phyloP scores from a whole-genome alignment of 2,329 filamentous ascomycete species.

The Hortaea sp. region DNA sequence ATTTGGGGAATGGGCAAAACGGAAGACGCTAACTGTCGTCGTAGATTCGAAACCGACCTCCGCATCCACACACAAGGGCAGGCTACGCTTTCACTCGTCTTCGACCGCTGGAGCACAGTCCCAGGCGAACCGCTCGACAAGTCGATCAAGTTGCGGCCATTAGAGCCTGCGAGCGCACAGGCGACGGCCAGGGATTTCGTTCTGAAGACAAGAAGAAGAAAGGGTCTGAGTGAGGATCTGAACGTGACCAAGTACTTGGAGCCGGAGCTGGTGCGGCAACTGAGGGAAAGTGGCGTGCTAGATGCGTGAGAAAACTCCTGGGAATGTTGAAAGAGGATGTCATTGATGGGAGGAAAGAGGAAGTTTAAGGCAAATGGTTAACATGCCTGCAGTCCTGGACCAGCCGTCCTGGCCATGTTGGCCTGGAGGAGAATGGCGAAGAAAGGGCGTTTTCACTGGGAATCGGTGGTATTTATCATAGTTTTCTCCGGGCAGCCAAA shows the following conservation, averaged over 20 bases:
- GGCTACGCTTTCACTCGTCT: slow-evolving; percentile 81
- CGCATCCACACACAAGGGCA: slow-evolving; percentile 92
- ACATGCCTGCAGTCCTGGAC: too few relatives aligned
- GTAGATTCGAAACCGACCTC: slow-evolving; percentile 83
- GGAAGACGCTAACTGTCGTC: neutral
- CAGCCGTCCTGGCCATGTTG: too few relatives aligned
- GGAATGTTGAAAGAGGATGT: too few relatives aligned
- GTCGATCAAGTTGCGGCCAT: slow-evolving; percentile 66
- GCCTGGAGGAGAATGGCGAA: too few relatives aligned
- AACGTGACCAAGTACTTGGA: slow-evolving; percentile 94
- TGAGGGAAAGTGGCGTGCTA: slow-evolving; percentile 81
- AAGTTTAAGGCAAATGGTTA: too few relatives aligned
- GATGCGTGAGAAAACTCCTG: neutral
- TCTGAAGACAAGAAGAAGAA: slow-evolving; percentile 84
- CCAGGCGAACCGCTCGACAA: slow-evolving; percentile 91
- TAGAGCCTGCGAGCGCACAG: slow-evolving; percentile 81
- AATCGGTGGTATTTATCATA: too few relatives aligned
- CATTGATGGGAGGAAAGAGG: too few relatives aligned
- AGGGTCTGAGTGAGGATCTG: slow-evolving; percentile 91
- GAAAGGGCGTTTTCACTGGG: too few relatives aligned
- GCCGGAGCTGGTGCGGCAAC: slow-evolving; percentile 77
- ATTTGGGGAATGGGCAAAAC: neutral
- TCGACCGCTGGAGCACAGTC: slow-evolving; percentile 92
- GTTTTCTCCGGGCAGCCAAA: too few relatives aligned
- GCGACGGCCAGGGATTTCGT: slow-evolving; percentile 93